Percentiles rank a stretch among this genome's conserved stretches.
Evolutionary conservation across 768 basidiomycete species (phyloP).

Genomic region (Russula virescens): DNA sequence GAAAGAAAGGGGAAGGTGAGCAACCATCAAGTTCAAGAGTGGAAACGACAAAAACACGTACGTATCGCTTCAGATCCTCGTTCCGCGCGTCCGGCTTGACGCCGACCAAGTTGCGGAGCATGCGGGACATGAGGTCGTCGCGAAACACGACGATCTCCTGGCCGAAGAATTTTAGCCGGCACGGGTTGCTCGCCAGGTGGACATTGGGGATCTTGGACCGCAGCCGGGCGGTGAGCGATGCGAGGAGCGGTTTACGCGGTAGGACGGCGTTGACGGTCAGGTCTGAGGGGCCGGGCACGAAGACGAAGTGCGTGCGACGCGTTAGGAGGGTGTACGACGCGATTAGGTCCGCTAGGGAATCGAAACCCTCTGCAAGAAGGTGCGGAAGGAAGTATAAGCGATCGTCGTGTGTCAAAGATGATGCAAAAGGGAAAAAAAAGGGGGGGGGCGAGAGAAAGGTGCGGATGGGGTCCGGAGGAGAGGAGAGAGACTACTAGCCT

Average conservation of each 20-base stretch:
- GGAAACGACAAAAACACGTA: slow-evolving; percentile 39
- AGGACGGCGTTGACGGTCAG: slow-evolving; percentile 73
- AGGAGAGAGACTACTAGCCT: slow-evolving; percentile 40
- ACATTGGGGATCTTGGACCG: slow-evolving; percentile 70
- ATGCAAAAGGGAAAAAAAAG: background rate
- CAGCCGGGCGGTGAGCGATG: slow-evolving; percentile 65
- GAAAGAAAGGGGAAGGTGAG: no score
- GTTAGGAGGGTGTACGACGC: slow-evolving; percentile 73
- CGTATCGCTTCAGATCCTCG: slow-evolving; percentile 84
- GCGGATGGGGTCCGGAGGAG: background rate
- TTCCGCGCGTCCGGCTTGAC: slow-evolving; percentile 76
- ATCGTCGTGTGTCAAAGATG: background rate
- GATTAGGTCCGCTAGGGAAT: slow-evolving; percentile 79
- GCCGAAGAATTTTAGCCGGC: slow-evolving; percentile 89
- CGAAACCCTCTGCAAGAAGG: slow-evolving; percentile 70
- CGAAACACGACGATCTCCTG: slow-evolving; percentile 94
- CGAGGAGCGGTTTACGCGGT: slow-evolving; percentile 58
- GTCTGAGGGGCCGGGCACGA: slow-evolving; percentile 93
- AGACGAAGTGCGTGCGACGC: slow-evolving; percentile 79
- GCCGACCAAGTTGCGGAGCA: slow-evolving; percentile 87
- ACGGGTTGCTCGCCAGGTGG: slow-evolving; percentile 86
- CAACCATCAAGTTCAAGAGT: no score
- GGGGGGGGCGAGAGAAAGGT: no score
- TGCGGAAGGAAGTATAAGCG: slow-evolving; percentile 2
- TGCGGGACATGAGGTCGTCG: slow-evolving; percentile 88